Evolutionary conservation across 208 protist species (phyloP), one percentile per base, ranked within the genome.

Genomic region (Trypanosoma caninum): DNA sequence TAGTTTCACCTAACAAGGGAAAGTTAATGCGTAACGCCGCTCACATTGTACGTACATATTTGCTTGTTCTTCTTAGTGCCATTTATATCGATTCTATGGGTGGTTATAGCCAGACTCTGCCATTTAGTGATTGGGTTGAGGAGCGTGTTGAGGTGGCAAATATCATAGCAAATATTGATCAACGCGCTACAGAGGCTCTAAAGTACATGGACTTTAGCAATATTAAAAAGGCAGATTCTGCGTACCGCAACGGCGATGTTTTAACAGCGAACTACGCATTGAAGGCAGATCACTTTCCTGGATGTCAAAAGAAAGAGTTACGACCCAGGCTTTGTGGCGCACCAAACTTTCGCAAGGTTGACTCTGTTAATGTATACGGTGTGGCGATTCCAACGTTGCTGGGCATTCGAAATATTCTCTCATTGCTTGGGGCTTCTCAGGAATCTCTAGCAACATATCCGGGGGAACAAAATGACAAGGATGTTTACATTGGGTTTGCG

Each of bases 201-300:
- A 82, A 82, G 55, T 91, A 89, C 62, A 71, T 94, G 34, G 61
- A 77, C 25, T 56, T 61, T 10, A 75, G 76, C 45, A 88, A 86
- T 56, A 61, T 89, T 46, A 87, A 88, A 78, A 85, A 82, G 69
- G 80, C 80, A 18, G 72, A 90, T 60, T 63, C 92, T 5, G 78
- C 76, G 14, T 72, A 79, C 34, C 82, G 84, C 66, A 75, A 56
- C 31, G 88, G 88, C 38, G 81, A 94, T 55, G 88, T 94, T 4
- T 74, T 94, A 4, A 94, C 84, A 30, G 82, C 84, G 6, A 94
- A 94, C 78, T 91, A 89, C 72, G 77, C 75, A 61, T 59, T 94
- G 44, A 94, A 94, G 72, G 88, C 88, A 14, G 88, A 94, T 44
- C 88, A 94, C 88, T 94, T 94, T 47, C 88, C 88, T 13, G 88